phyloP scores from a whole-genome alignment of 345 rosid genomes.

The Populus simonii region DNA sequence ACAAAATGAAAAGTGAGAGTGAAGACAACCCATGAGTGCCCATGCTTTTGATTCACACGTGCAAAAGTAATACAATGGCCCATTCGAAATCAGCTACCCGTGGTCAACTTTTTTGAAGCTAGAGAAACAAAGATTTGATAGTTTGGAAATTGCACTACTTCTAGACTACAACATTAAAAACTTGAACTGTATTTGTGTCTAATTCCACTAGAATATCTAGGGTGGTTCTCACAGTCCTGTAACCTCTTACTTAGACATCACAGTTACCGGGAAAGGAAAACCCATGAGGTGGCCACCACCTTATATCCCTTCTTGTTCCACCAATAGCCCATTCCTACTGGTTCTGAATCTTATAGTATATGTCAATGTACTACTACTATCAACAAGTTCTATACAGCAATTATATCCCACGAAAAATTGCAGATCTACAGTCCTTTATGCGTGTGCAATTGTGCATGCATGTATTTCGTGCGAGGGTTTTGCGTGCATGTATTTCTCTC shows the following conservation, averaged over 20 bases:
- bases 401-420: not conserved
- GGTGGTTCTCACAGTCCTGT: conserved; percentile 28
- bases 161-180: conserved; percentile 37
- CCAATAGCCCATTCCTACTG: conserved; percentile 34
- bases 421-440: not conserved
- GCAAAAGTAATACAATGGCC: conserved; percentile 23
- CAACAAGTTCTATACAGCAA: not conserved
- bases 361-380: not conserved
- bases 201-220: conserved; percentile 21
- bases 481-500: not conserved
- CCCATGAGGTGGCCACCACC: conserved; percentile 37
- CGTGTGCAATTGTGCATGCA: not conserved
- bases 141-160: conserved; percentile 25
- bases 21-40: conserved; percentile 43
- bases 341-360: conserved; percentile 16
- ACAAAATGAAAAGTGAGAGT: not conserved
- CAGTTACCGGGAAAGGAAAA: conserved; percentile 27
- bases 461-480: not conserved
- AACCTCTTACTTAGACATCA: conserved; percentile 36
- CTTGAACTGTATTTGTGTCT: conserved; percentile 28
- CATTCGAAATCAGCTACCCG: conserved; percentile 13
- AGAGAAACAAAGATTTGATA: conserved; percentile 32
- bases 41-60: conserved; percentile 37
- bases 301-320: conserved; percentile 15
- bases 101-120: conserved; percentile 14